Evolutionary conservation across 768 basidiomycete species (phyloP).

Genomic region (Calocybe cyanea): DNA sequence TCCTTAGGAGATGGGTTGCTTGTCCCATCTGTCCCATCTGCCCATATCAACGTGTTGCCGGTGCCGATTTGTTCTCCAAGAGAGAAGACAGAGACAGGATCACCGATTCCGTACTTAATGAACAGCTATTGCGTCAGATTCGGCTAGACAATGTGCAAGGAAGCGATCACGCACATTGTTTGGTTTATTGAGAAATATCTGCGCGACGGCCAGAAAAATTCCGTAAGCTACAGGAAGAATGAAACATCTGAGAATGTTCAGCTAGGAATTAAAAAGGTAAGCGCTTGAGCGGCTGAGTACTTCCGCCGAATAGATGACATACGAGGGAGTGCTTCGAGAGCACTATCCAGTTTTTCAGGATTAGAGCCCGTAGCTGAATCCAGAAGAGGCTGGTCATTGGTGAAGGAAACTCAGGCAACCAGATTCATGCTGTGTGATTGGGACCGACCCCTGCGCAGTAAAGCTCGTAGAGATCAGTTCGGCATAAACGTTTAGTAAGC

Average conservation of each 20-base stretch:
- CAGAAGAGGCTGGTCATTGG: slow-evolving; percentile 43
- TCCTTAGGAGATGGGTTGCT: slow-evolving; percentile 50
- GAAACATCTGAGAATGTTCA: slow-evolving; percentile 60
- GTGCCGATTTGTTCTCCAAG: slow-evolving; percentile 50
- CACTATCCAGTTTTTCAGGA: slow-evolving; percentile 75
- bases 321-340: slow-evolving; percentile 64
- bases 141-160: not conserved
- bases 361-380: slow-evolving; percentile 56
- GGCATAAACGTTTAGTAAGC: too few relatives aligned
- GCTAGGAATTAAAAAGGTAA: slow-evolving; percentile 30
- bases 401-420: not conserved
- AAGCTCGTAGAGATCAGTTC: too few relatives aligned
- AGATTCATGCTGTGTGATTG: not conserved
- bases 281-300: slow-evolving; percentile 1
- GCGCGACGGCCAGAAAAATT: slow-evolving; percentile 61
- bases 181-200: slow-evolving; percentile 53
- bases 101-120: slow-evolving; percentile 59
- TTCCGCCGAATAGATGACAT: not conserved
- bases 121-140: not conserved
- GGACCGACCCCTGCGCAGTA: too few relatives aligned
- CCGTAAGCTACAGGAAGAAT: slow-evolving; percentile 64
- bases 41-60: slow-evolving; percentile 57
- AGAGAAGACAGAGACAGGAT: slow-evolving; percentile 44
- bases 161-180: slow-evolving; percentile 51
- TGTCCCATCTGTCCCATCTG: slow-evolving; percentile 57